A percentile compares a stretch with the other conserved stretches of the same genome.
Evolutionary conservation across 768 basidiomycete genomes (phyloP).

Genomic region (Tricholoma sp.): DNA sequence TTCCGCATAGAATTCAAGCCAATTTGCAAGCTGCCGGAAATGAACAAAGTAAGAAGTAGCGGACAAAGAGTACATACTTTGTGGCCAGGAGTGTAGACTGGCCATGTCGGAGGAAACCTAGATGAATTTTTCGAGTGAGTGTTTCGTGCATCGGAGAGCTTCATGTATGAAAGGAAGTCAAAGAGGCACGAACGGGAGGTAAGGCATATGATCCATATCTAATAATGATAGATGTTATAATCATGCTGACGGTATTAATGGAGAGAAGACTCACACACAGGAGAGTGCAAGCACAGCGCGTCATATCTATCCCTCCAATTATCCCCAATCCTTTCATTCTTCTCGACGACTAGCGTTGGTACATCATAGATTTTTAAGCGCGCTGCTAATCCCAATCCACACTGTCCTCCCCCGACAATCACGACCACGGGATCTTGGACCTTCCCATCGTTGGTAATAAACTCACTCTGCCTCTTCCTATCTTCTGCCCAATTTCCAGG

Average conservation of each 20-base stretch:
- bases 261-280: conserved; percentile 32
- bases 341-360: conserved; percentile 54
- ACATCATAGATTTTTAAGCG: conserved; percentile 62
- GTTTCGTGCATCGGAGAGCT: too few species aligned
- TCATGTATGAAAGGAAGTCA: too few species aligned
- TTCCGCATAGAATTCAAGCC: conserved; percentile 62
- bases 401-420: conserved; percentile 52
- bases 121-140: conserved; percentile 13
- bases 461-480: conserved; percentile 36
- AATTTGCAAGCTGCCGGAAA: conserved; percentile 61
- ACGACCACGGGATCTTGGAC: conserved; percentile 48
- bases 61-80: too few species aligned
- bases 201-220: conserved; percentile 52
- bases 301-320: conserved; percentile 60
- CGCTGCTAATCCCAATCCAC: conserved; percentile 57
- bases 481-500: conserved; percentile 52
- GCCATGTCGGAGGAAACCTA: conserved; percentile 60
- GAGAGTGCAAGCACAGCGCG: conserved; percentile 51
- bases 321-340: conserved; percentile 46
- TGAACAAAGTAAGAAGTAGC: too few species aligned
- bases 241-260: not conserved
- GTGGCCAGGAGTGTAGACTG: conserved; percentile 47
- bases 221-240: too few species aligned
- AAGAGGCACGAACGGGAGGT: conserved; percentile 35
- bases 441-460: too few species aligned